Evolutionary conservation across 345 rosid species (phyloP), one percentile per base, ranked within the genome.

Genomic region (Murraya paniculata): DNA sequence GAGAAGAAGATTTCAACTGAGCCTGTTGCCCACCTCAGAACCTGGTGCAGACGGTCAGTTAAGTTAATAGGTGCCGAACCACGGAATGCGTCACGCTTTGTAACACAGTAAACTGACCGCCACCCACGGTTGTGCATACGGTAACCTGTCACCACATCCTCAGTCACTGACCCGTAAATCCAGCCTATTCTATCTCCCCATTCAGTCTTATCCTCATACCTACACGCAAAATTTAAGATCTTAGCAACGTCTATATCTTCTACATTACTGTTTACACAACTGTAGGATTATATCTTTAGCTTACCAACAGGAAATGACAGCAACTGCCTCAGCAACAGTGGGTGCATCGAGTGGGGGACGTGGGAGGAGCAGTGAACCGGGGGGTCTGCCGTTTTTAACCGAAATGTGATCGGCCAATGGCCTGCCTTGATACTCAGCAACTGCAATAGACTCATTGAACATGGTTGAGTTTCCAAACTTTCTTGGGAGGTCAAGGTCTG

Each of bases 71-170:
- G 98, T 24, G 98, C 98, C 0, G 97, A 84, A 48, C 98, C 98
- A 0, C 94, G 93, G 74, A 95, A 95, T 4, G 98, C 98, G 7
- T 93, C 98, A 3, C 98, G 88, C 71, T 93, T 95, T 5, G 98
- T 95, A 53, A 95, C 81, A 72, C 98, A 95, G 79, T 95, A 95
- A 22, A 95, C 81, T 0, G 98, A 95, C 33, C 98, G 73, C 98
- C 98, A 95, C 18, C 98, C 98, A 4, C 98, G 93, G 88, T 95
- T 95, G 84, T 95, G 98, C 98, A 95, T 95, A 61, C 98, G 86
- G 68, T 93, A 95, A 1, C 98, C 98, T 0, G 98, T 95, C 30
- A 95, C 97, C 73, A 95, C 98, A 39, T 94, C 98, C 79, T 89
- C 92, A 2, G 94, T 91, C 27, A 91, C 94, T 0, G 94, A 90